A percentile compares a stretch with the other conserved stretches of the same genome.
Conservation (phyloP, 257 asterid species). For the Fraxinus americana region DNA sequence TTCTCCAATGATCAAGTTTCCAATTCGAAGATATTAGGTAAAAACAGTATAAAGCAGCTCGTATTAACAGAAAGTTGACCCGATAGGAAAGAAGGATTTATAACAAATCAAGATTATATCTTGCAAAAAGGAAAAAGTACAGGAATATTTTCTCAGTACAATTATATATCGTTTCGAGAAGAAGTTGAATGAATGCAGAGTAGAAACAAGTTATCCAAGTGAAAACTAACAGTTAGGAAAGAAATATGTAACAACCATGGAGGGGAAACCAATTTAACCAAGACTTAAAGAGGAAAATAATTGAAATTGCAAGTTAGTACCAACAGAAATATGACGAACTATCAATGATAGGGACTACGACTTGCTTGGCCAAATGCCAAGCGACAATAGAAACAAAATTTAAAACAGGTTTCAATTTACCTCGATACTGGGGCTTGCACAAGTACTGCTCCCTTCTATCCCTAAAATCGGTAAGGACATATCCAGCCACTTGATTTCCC, state of each 20-base stretch:
- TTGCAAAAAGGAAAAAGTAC: not conserved
- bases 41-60: not conserved
- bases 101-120: not conserved
- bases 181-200: not conserved
- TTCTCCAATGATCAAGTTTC: not conserved
- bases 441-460: conserved; percentile 62
- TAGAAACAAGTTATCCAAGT: not conserved
- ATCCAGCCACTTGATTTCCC: conserved; percentile 56
- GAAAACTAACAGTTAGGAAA: not conserved
- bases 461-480: conserved; percentile 52
- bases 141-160: not conserved
- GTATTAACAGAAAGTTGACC: not conserved
- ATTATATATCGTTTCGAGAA: not conserved
- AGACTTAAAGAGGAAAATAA: not conserved
- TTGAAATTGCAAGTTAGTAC: not conserved
- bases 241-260: not conserved
- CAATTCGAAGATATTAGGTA: not conserved
- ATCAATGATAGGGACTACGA: not conserved
- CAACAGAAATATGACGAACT: not conserved
- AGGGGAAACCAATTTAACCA: not conserved
- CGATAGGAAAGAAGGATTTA: no score
- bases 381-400: not conserved
- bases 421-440: conserved; percentile 66
- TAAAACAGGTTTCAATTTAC: conserved; percentile 33
- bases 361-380: conserved; percentile 1